Evolutionary conservation across 2,329 filamentous ascomycete genomes (phyloP).

Genomic region (Colletotrichum karsti): DNA sequence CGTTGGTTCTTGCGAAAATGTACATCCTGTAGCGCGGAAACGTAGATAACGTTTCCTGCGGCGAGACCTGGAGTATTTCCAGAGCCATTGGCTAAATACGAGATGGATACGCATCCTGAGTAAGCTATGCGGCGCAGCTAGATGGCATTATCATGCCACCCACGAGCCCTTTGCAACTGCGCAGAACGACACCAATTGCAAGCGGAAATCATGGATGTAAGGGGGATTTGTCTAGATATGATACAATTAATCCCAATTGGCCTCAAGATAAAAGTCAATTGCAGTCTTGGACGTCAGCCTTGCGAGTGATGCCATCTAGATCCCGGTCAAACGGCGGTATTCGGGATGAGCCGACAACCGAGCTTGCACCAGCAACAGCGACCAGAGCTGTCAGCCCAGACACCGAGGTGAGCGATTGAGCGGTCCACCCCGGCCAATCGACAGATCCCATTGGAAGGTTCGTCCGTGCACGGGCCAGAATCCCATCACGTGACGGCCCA

Average conservation of each 20-base stretch:
- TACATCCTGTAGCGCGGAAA: no score
- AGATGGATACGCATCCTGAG: not conserved
- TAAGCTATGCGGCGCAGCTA: not conserved
- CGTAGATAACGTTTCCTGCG: no score
- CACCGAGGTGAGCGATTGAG: constrained; percentile 17
- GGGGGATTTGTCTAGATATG: no score
- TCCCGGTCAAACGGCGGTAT: constrained; percentile 20
- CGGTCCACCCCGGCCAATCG: not conserved
- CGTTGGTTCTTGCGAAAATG: no score
- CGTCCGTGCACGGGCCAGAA: not conserved
- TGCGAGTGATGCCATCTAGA: not conserved
- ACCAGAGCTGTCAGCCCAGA: constrained; percentile 11
- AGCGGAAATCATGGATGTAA: not conserved
- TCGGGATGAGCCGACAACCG: constrained; percentile 21
- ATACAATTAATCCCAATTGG: no score
- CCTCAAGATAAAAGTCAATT: no score
- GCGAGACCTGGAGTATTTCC: not conserved
- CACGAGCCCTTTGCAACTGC: not conserved
- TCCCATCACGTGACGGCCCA: not conserved
- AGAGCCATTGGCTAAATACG: not conserved
- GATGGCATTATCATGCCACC: not conserved
- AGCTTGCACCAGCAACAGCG: not conserved
- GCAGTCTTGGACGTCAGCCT: not conserved
- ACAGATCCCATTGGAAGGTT: constrained; percentile 2
- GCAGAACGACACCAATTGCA: no score